Evolutionary conservation across 192 early-diverging fungal genomes (phyloP).

Genomic region (Coemansia sp.): DNA sequence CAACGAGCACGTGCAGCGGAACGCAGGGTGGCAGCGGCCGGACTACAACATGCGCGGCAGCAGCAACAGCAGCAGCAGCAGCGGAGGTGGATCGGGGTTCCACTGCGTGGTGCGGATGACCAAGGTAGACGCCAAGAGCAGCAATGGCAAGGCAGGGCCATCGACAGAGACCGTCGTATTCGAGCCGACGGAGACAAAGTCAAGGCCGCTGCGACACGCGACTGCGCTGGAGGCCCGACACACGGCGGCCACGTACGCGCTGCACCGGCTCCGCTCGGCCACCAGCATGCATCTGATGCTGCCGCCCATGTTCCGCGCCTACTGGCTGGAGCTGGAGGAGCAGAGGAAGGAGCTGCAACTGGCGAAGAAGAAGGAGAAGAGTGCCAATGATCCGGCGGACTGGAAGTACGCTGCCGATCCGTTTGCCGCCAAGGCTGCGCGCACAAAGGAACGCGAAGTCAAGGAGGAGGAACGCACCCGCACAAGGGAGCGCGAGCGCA

Average conservation of each 20-base stretch:
- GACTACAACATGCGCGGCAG: slow-evolving; percentile 64
- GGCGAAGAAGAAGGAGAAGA: slow-evolving; percentile 26
- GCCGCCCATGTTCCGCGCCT: slow-evolving; percentile 69
- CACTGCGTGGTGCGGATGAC: slow-evolving; percentile 41
- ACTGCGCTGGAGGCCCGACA: slow-evolving; percentile 64
- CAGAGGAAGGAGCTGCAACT: slow-evolving; percentile 46
- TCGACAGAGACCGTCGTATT: slow-evolving; percentile 30
- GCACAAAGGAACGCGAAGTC: slow-evolving; percentile 34
- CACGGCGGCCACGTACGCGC: slow-evolving; percentile 72
- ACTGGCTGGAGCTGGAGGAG: slow-evolving; percentile 71
- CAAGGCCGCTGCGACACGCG: neutral
- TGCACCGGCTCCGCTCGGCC: slow-evolving; percentile 69
- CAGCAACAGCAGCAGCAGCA: too few relatives aligned
- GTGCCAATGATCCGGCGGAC: slow-evolving; percentile 33
- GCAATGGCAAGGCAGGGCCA: neutral
- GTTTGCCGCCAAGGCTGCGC: slow-evolving; percentile 63
- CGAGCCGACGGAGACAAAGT: slow-evolving; percentile 13
- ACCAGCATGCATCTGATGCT: slow-evolving; percentile 69
- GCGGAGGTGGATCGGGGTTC: slow-evolving; percentile 56
- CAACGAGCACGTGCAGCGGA: slow-evolving; percentile 69
- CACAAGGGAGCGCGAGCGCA: slow-evolving; percentile 35
- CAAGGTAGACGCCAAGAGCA: slow-evolving; percentile 34
- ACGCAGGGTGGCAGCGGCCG: slow-evolving; percentile 71
- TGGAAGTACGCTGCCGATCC: slow-evolving; percentile 78
- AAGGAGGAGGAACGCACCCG: slow-evolving; percentile 6